Base-by-base conservation (phyloP, 2,329 filamentous ascomycete species). In the Atkinsonella hypoxylon region DNA sequence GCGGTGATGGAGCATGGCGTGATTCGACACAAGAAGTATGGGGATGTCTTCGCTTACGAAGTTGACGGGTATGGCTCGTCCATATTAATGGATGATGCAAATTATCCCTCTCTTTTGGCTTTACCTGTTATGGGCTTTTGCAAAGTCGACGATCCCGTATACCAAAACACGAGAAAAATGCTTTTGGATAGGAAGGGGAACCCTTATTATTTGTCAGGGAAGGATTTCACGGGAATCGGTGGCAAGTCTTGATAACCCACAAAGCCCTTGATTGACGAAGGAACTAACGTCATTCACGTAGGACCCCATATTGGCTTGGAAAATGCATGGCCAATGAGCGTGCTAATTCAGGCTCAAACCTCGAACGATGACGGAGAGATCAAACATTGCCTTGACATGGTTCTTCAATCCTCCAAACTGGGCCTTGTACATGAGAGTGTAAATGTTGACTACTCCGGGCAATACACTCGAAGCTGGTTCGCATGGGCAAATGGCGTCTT, bases 401-500 rank as follows among this genome's bases (percentile, higher is more conserved):
- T 98, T 39, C 81, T 93, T 53, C 76, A 81, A 53, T 85, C 85
- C 1, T 86, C 85, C 54, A 76, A 74, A 48, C 74, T 94, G 10
- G 93, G 93, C 0, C 70, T 98, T 46, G 76, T 98, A 2, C 91
- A 98, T 61, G 93, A 98, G 70, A 95, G 87, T 59, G 81, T 98
- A 40, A 81, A 95, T 60, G 91, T 97, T 5, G 82, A 91, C 54
- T 62, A 68, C 40, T 59, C 71, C 2, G 54, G 56, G n/a, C 70
- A 72, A 20, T 97, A 93, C 66, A 96, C 91, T 1, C 76, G 89
- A 56, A 89, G 85, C 62, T 97, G 91, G 91, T 97, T 97, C 65
- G 89, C 91, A 2, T 97, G 90, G 93, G 93, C 93, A 11, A 98
- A 98, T 59, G 93, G 89, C 1, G 89, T 98, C 11, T 97, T 95